Conservation (phyloP, 176 grass and related monocot genomes). For the Ananas comosus region DNA sequence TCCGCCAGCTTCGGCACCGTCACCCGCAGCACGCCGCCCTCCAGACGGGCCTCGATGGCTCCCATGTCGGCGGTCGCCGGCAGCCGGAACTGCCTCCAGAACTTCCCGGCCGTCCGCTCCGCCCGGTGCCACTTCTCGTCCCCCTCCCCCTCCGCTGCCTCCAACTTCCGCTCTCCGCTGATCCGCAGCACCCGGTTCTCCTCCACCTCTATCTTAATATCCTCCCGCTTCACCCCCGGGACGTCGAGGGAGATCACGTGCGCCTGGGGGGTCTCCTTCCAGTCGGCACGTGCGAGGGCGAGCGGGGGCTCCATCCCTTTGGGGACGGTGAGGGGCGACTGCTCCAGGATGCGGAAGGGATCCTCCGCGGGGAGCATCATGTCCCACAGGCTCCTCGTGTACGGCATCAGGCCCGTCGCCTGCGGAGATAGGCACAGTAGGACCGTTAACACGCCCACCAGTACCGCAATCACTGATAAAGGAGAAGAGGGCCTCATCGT, state of each 20-base stretch:
- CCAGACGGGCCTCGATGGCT: conserved; percentile 1
- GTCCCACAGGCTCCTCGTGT: conserved; percentile 30
- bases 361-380: conserved; percentile 17
- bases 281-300: conserved; percentile 37
- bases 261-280: conserved; percentile 52
- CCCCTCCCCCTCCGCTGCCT: conserved; percentile 16
- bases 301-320: not conserved
- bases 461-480: not conserved
- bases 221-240: conserved; percentile 34
- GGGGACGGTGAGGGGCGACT: conserved; percentile 19
- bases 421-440: not conserved
- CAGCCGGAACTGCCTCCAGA: conserved; percentile 41
- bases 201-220: conserved; percentile 49
- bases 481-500: not conserved
- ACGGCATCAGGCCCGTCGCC: conserved; percentile 25
- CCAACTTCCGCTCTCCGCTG: conserved; percentile 33
- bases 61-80: conserved; percentile 20
- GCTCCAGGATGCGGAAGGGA: conserved; percentile 46
- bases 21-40: conserved; percentile 32
- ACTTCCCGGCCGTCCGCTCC: conserved; percentile 34
- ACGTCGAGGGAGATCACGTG: conserved; percentile 45
- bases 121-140: conserved; percentile 44
- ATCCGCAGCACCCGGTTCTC: conserved; percentile 39
- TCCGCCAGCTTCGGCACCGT: conserved; percentile 29
- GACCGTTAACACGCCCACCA: too few species aligned